Conservation (phyloP, 176 grass and related monocot species). For the Aechmea fasciata region DNA sequence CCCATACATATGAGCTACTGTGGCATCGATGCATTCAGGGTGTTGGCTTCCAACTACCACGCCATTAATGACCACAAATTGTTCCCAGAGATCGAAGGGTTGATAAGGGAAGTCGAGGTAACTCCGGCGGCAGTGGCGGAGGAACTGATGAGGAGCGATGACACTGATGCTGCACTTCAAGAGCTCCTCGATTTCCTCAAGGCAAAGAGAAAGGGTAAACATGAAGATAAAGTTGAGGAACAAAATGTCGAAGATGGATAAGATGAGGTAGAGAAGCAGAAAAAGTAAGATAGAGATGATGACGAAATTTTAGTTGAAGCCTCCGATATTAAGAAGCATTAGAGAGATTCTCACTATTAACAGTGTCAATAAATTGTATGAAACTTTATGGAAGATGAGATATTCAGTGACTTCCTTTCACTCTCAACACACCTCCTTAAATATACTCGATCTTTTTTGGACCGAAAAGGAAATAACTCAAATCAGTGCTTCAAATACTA, state of each 20-base stretch:
- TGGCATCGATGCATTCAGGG: slow-evolving; percentile 40
- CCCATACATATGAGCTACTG: slow-evolving; percentile 89
- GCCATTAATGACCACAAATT: slow-evolving; percentile 33
- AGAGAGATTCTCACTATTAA: slow-evolving; percentile 2
- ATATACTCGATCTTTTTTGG: neutral
- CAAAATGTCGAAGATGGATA: slow-evolving; percentile 17
- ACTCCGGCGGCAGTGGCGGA: slow-evolving; percentile 71
- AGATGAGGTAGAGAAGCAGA: slow-evolving; percentile 2
- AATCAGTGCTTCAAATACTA: too few species aligned
- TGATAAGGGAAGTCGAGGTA: slow-evolving; percentile 35
- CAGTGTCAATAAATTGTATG: neutral
- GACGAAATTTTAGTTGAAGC: slow-evolving; percentile 14
- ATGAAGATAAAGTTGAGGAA: slow-evolving; percentile 13
- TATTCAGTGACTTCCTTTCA: too few species aligned
- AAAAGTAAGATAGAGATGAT: slow-evolving; percentile 5
- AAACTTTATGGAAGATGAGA: slow-evolving; percentile 16
- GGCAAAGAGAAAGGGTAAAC: slow-evolving; percentile 32
- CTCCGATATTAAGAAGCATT: neutral
- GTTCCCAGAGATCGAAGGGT: slow-evolving; percentile 37
- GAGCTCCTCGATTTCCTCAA: slow-evolving; percentile 38
- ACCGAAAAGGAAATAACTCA: neutral
- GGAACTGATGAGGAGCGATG: slow-evolving; percentile 56
- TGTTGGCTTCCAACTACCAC: slow-evolving; percentile 70
- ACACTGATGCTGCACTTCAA: slow-evolving; percentile 24
- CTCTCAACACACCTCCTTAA: too few species aligned